Evolutionary conservation across 2,329 filamentous ascomycete genomes (phyloP).

Genomic region (Westerdykella ornata): DNA sequence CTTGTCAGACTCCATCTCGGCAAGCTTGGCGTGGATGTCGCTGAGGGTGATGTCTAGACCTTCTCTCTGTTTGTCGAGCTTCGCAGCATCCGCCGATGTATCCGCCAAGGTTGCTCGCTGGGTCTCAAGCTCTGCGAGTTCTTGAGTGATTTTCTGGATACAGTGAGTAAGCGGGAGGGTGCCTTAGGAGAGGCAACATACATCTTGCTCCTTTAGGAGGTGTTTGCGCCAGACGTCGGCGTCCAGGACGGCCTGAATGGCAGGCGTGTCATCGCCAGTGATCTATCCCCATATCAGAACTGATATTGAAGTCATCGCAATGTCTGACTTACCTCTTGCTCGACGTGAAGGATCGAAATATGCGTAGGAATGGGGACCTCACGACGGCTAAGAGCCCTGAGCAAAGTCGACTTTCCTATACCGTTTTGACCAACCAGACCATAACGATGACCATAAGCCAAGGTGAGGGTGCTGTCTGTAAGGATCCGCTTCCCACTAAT

Average conservation of each 20-base stretch:
- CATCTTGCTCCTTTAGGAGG: slow-evolving; percentile 77
- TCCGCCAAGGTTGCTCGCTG: slow-evolving; percentile 78
- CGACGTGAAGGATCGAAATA: slow-evolving; percentile 97
- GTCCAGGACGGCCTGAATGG: slow-evolving; percentile 89
- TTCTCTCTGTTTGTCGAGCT: slow-evolving; percentile 79
- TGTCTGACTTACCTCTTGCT: slow-evolving; percentile 70
- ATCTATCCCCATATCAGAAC: slow-evolving; percentile 52
- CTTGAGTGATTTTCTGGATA: slow-evolving; percentile 62
- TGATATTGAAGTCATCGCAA: background rate
- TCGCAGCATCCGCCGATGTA: slow-evolving; percentile 80
- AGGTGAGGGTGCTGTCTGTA: slow-evolving; percentile 79
- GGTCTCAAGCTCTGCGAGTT: slow-evolving; percentile 68
- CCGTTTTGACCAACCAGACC: slow-evolving; percentile 98
- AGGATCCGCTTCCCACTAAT: slow-evolving; percentile 86
- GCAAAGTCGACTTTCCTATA: slow-evolving; percentile 80
- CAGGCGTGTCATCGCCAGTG: slow-evolving; percentile 88
- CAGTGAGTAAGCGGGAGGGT: slow-evolving; percentile 6
- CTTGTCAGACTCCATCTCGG: slow-evolving; percentile 99
- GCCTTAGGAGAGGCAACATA: slow-evolving; percentile 39
- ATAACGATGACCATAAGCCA: slow-evolving; percentile 89
- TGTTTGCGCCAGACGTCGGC: slow-evolving; percentile 99
- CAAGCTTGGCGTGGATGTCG: slow-evolving; percentile 83
- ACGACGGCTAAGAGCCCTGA: slow-evolving; percentile 84
- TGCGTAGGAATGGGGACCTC: slow-evolving; percentile 93
- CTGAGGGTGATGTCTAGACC: slow-evolving; percentile 83